Conservation (phyloP, 345 rosid genomes). For the Mercurialis annua region DNA sequence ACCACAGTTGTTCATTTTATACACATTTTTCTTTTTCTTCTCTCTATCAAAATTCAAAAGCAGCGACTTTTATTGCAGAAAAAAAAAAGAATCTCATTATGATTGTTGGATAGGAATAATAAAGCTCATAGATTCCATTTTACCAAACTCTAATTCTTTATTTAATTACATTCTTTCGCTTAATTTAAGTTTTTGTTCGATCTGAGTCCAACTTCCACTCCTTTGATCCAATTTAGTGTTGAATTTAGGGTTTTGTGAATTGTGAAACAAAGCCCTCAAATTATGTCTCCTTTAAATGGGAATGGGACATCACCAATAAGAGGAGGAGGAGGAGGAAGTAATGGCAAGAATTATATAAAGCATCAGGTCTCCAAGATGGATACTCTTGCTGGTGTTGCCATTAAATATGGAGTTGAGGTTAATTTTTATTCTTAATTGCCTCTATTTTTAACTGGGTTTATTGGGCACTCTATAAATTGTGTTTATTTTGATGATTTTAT, state of each 20-base stretch:
- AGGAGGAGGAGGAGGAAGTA: background rate
- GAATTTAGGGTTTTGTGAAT: background rate
- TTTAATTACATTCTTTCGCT: background rate
- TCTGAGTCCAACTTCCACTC: background rate
- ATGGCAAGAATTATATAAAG: constrained; percentile 36
- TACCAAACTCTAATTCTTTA: background rate
- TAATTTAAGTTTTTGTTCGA: background rate
- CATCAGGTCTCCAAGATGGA: constrained; percentile 74
- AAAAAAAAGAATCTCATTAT: background rate
- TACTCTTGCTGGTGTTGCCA: constrained; percentile 93
- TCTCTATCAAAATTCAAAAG: background rate
- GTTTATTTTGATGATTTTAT: background rate
- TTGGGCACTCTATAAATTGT: constrained; percentile 7
- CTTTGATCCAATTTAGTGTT: background rate
- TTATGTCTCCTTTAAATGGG: constrained; percentile 41
- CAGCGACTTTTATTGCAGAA: background rate
- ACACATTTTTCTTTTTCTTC: no score
- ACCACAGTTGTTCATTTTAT: no score
- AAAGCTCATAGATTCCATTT: background rate
- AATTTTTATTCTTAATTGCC: background rate
- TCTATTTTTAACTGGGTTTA: background rate
- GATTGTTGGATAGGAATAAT: background rate
- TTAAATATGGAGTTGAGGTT: constrained; percentile 93
- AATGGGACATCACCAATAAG: constrained; percentile 4
- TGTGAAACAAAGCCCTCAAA: background rate